phyloP scores from a whole-genome alignment of 2,329 filamentous ascomycete genomes.

The Aspergillus clavatus region DNA sequence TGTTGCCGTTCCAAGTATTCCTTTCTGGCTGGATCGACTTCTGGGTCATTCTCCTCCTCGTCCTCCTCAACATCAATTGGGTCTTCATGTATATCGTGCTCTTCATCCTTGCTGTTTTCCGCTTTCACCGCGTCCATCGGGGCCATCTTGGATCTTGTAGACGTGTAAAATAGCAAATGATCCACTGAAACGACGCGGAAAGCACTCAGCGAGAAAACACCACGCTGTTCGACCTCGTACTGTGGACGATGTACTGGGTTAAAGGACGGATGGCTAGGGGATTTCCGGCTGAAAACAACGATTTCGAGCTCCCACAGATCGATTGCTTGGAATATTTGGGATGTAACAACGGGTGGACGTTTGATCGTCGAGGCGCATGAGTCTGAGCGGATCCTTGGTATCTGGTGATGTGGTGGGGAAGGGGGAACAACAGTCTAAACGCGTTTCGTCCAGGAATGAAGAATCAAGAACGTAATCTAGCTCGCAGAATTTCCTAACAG shows the following conservation, averaged over 20 bases:
- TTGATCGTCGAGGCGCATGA: background rate
- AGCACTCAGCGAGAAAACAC: background rate
- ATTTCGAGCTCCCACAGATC: background rate
- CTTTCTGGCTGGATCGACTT: slow-evolving; percentile 25
- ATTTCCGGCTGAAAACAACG: background rate
- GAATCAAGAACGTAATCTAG: background rate
- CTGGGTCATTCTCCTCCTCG: slow-evolving; percentile 27
- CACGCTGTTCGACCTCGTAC: background rate
- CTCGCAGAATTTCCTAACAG: background rate
- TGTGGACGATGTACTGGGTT: background rate
- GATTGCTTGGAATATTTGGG: background rate
- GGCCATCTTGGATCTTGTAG: slow-evolving; percentile 17
- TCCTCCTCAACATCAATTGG: slow-evolving; percentile 32
- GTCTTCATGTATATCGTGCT: slow-evolving; percentile 27
- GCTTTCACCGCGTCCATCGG: slow-evolving; percentile 20
- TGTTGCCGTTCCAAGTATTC: slow-evolving; percentile 30
- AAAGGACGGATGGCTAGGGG: background rate
- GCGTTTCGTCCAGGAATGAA: background rate
- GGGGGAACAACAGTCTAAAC: background rate
- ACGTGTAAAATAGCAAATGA: background rate
- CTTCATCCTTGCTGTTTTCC: slow-evolving; percentile 25
- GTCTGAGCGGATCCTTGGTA: background rate
- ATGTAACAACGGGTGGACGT: background rate
- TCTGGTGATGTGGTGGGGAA: background rate
- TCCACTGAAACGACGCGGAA: background rate